These are phyloP conservation scores for carrot (Daucus carota) DNA, from an alignment of 129 eudicot species.

Conservation along the genomic window DH1_v3.0 NC_030387.2:21799001-21799500, in stretches of 20 bases:
- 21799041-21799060: not conserved
- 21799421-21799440: not conserved
- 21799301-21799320: constrained; percentile 74
- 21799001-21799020: not conserved
- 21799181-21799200: constrained; percentile 59
- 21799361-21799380: constrained; percentile 49
- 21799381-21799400: not conserved
- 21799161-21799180: constrained; percentile 89
- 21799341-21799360: constrained; percentile 75
- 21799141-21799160: constrained; percentile 51
- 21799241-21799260: not conserved
- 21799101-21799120: constrained; percentile 64
- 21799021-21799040: not conserved
- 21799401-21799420: not conserved
- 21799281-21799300: constrained; percentile 25
- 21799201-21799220: constrained; percentile 53
- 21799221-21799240: not conserved
- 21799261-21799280: not conserved
- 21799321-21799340: constrained; percentile 82
- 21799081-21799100: constrained; percentile 38
- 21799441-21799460: not conserved
- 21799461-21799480: not conserved
- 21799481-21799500: not conserved
- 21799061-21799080: not conserved
- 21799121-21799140: constrained; percentile 35